Base-by-base conservation (phyloP, 352 stramenopile species). In the Saprolegnia parasitica region DNA sequence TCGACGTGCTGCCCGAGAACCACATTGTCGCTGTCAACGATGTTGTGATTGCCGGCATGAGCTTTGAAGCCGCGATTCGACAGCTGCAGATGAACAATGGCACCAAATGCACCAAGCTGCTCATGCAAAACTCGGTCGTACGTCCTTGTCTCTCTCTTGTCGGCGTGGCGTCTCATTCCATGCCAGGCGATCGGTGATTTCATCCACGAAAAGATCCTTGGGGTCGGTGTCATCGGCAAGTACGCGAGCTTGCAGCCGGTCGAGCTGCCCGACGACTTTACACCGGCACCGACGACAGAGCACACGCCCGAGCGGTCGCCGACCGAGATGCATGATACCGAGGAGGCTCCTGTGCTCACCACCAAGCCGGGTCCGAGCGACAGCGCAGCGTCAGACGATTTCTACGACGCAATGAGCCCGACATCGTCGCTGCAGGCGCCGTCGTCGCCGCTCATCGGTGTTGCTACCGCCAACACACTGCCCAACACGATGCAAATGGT, bases 21-120 rank as follows among this genome's bases (percentile, higher is more conserved):
- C 85, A 93, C 65, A 95, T 95, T 39, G 86, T 95, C 42, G 86
- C 86, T 11, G 86, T 95, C 20, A 95, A 95, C 65, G 86, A 95
- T 67, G 90, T 91, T 46, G 81, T 84, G 15, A 92, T 95, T 56
- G 86, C 92, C 63, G 80, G 80, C 37, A 90, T 93, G 82, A 83
- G 90, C 47, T 95, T 95, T 65, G 70, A 74, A 5, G 81, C 90
- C 23, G 84, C 86, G 4, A 84, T 95, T 23, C 83, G 77, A 46
- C 81, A 93, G 21, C 75, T 95, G 13, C 86, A 95, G 47, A 84
- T 92, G 49, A 93, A 95, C 73, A 95, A 95, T 54, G 86, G 86
- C 39, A 83, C 88, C 45, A 83, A 88, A 72, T 95, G 86, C 75
- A 95, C 84, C 16, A 95, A 92, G 64, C 58, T 95, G 32, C 76